Evolutionary conservation across 1,139 yeast genomes (phyloP).

Genomic region (Pichia sp.): DNA sequence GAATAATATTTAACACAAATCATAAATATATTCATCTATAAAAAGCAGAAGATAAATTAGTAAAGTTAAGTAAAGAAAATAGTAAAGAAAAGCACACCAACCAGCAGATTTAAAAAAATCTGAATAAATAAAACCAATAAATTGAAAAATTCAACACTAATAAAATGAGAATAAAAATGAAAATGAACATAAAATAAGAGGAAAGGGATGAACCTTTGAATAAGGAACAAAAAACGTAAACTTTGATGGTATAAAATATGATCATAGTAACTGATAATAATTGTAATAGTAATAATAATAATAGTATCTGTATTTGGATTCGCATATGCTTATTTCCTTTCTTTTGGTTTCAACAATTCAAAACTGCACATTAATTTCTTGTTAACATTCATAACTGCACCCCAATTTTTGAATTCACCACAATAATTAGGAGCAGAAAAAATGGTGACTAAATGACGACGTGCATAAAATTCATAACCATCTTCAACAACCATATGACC

Average conservation of each 20-base stretch:
- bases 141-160: too few species aligned
- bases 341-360: slow-evolving; percentile 61
- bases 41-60: background rate
- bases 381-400: slow-evolving; percentile 84
- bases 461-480: slow-evolving; percentile 82
- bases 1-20: background rate
- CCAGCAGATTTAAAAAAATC: slow-evolving; percentile 1
- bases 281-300: background rate
- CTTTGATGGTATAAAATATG: too few species aligned
- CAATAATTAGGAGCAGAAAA: slow-evolving; percentile 89
- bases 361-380: slow-evolving; percentile 72
- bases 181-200: background rate
- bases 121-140: too few species aligned
- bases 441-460: slow-evolving; percentile 70
- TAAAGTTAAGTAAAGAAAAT: background rate
- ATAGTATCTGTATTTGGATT: too few species aligned
- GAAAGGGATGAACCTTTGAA: background rate
- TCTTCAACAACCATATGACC: slow-evolving; percentile 95
- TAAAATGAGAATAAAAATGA: background rate
- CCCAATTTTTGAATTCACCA: slow-evolving; percentile 88
- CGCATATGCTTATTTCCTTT: slow-evolving; percentile 1
- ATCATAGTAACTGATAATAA: background rate
- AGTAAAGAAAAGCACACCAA: background rate
- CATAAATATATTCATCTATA: background rate
- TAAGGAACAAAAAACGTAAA: too few species aligned